Conservation (phyloP, 371 early-diverging fungal species). For the Haplosporangium sp. region DNA sequence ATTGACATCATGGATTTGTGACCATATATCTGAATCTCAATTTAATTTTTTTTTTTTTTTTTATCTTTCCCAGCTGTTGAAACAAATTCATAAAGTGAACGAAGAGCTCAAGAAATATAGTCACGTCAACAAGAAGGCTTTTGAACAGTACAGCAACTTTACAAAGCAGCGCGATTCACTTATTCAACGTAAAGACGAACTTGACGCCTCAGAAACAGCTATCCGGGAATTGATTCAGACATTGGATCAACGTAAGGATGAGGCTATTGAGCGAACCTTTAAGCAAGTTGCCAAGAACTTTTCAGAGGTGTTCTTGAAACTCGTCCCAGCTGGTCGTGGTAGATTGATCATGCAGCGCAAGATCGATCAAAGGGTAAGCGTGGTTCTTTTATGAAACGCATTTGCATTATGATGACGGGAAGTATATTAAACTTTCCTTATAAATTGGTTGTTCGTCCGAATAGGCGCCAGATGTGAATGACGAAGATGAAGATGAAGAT, state of each 20-base stretch:
- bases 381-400: background rate
- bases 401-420: background rate
- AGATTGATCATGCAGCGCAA: conserved; percentile 86
- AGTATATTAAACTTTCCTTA: background rate
- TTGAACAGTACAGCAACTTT: conserved; percentile 95
- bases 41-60: background rate
- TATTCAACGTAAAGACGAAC: conserved; percentile 83
- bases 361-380: conserved; percentile 65
- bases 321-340: conserved; percentile 93
- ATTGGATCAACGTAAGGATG: conserved; percentile 96
- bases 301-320: conserved; percentile 86
- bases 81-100: conserved; percentile 83
- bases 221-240: conserved; percentile 89
- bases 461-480: conserved; percentile 45
- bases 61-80: conserved; percentile 62
- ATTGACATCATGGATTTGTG: too few relatives aligned
- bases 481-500: conserved; percentile 66
- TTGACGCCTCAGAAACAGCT: conserved; percentile 85
- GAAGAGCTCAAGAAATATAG: conserved; percentile 88
- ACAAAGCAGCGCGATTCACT: conserved; percentile 90
- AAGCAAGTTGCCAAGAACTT: conserved; percentile 92
- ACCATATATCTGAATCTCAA: background rate
- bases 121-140: conserved; percentile 98
- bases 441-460: background rate
- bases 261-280: conserved; percentile 97